Evolutionary conservation across 495 filamentous ascomycete species (phyloP).

Genomic region (Usnea hakonensis): DNA sequence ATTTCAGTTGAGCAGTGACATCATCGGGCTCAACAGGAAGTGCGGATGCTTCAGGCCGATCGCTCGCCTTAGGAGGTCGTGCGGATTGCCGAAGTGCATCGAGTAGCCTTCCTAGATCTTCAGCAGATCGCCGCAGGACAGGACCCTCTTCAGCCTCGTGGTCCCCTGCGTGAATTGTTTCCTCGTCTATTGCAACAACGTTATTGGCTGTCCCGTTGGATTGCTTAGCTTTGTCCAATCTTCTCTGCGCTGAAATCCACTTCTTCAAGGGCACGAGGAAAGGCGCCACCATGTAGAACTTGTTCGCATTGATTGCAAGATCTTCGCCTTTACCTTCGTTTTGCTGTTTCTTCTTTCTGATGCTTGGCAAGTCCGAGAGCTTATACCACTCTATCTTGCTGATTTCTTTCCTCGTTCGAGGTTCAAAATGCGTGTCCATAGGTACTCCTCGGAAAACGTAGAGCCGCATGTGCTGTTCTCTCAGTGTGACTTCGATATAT

Average conservation of each 20-base stretch:
- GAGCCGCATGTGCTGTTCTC: constrained; percentile 83
- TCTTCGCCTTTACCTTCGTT: constrained; percentile 44
- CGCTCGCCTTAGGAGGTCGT: constrained; percentile 24
- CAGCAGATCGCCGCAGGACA: neutral
- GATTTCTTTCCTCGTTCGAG: constrained; percentile 91
- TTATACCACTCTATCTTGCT: constrained; percentile 92
- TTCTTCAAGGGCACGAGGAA: constrained; percentile 80
- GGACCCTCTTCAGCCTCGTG: neutral
- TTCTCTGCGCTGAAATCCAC: constrained; percentile 82
- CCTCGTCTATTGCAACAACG: neutral
- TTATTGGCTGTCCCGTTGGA: neutral
- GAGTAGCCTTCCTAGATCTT: constrained; percentile 17
- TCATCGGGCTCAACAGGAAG: constrained; percentile 4
- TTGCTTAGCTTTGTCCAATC: constrained; percentile 39
- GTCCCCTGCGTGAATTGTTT: neutral
- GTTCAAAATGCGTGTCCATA: constrained; percentile 77
- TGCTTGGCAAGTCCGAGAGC: constrained; percentile 76
- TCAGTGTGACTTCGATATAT: constrained; percentile 76
- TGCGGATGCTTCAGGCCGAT: constrained; percentile 36
- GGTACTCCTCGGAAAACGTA: constrained; percentile 86
- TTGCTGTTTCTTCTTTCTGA: constrained; percentile 58
- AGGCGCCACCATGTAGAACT: constrained; percentile 96
- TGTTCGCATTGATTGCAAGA: constrained; percentile 61
- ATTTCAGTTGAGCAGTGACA: constrained; percentile 45
- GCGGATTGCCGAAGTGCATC: constrained; percentile 19